Base-by-base conservation (phyloP, 495 filamentous ascomycete species). In the Aeminium ludgeri region DNA sequence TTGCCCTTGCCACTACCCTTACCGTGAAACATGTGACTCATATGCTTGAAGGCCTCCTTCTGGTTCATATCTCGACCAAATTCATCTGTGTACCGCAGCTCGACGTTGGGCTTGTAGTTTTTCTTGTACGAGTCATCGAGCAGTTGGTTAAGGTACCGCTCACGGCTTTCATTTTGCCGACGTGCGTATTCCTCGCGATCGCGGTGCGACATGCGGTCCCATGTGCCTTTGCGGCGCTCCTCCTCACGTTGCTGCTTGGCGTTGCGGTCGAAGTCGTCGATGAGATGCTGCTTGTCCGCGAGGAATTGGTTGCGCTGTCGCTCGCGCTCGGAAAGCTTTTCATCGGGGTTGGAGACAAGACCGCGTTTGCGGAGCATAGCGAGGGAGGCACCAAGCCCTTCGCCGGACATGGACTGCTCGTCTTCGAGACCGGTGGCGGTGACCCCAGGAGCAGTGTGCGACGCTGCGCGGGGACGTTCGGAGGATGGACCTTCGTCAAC, bases 1-100 rank as follows among this genome's bases (percentile, higher is more conserved):
- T 97, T 97, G 65, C 80, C 80, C 70, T 95, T 95, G 38, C 89
- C 89, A 54, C 78, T 86, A 32, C 86, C 86, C 64, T 96, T 95
- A 40, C 89, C 89, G 63, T 97, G 89, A 74, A 97, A 97, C 59
- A 91, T 81, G 62, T 97, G 89, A 52, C 76, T 84, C 34, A 96
- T 66, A 55, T 95, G 74, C 65, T 85, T 85, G 67, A 96, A 97
- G 1, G 89, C 89, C 61, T 97, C 89, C 65, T 96, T 97, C 55
- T 80, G 73, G 50, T 78, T 78, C 72, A 97, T 81, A 36, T 66
- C 61, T 20, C 89, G 74, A 5, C 89, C 89, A 53, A 72, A 73
- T 36, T 86, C 86, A 55, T 95, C 89, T 40, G 81, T 73, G 44
- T 97, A 95, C 59, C 79, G 81, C 42, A 97, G 69, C 55, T 92